phyloP scores from a whole-genome alignment of 1,284 basidiomycete species.

The Phylloboletellus chloephorus region DNA sequence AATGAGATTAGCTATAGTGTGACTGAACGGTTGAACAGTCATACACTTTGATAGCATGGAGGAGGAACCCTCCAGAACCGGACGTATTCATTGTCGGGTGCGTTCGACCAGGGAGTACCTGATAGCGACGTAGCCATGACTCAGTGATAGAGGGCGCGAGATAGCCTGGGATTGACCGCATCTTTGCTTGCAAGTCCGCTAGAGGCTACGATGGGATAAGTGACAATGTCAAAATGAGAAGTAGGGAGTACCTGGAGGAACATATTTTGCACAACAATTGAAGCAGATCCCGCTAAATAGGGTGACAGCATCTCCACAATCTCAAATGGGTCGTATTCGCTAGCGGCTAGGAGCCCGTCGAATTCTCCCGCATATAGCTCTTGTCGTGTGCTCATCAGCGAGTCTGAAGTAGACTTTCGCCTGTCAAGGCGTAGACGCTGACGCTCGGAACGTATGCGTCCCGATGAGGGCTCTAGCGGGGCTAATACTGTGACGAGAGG shows the following conservation, averaged over 20 bases:
- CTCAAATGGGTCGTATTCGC: conserved; percentile 82
- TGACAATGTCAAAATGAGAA: background rate
- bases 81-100: conserved; percentile 94
- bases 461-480: conserved; percentile 50
- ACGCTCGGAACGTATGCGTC: conserved; percentile 59
- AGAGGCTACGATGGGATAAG: conserved; percentile 46
- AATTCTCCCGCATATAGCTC: conserved; percentile 87
- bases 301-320: conserved; percentile 72
- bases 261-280: conserved; percentile 84
- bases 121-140: conserved; percentile 87
- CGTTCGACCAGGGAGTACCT: conserved; percentile 90
- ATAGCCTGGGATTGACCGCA: conserved; percentile 65
- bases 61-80: conserved; percentile 84
- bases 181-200: conserved; percentile 68
- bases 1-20: conserved; percentile 11
- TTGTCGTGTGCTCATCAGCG: conserved; percentile 60
- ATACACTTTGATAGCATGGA: conserved; percentile 83
- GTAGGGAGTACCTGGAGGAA: conserved; percentile 57
- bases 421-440: conserved; percentile 67
- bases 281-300: conserved; percentile 81
- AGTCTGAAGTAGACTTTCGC: conserved; percentile 58
- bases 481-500: conserved; percentile 43
- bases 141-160: conserved; percentile 83
- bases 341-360: conserved; percentile 82
- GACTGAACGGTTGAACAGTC: conserved; percentile 25